Percentiles rank a stretch among this genome's conserved stretches.
Conservation (phyloP, 2,329 filamentous ascomycete genomes). For the Coleophoma eucalyptorum region DNA sequence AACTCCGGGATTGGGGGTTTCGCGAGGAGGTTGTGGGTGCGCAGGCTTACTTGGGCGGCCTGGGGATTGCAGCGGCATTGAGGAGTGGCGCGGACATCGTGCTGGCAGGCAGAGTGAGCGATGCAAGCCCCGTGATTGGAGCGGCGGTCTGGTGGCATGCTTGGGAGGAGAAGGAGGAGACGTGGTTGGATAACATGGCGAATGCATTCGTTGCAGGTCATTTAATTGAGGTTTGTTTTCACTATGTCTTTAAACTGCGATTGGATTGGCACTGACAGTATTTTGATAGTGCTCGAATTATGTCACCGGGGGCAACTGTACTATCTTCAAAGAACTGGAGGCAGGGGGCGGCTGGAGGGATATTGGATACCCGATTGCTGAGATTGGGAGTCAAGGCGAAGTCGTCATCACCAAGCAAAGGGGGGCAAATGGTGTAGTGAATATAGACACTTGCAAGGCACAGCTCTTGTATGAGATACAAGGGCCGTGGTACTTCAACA, state of each 20-base stretch:
- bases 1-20: conserved; percentile 16
- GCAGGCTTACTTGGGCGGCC: conserved; percentile 28
- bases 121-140: conserved; percentile 37
- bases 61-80: conserved; percentile 34
- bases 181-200: conserved; percentile 30
- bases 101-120: conserved; percentile 35
- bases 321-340: conserved; percentile 22
- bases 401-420: conserved; percentile 7
- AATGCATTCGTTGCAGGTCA: conserved; percentile 27
- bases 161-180: conserved; percentile 28
- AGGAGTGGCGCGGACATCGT: conserved; percentile 36
- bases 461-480: conserved; percentile 35
- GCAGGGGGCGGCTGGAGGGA: conserved; percentile 13
- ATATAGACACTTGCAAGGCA: conserved; percentile 22
- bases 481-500: conserved; percentile 28
- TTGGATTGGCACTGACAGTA: neutral
- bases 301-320: conserved; percentile 12
- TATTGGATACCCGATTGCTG: conserved; percentile 16
- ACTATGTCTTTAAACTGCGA: neutral
- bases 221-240: conserved; percentile 15
- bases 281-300: conserved; percentile 15
- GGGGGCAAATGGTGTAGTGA: conserved; percentile 9
- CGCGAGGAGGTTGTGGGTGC: conserved; percentile 9
- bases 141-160: conserved; percentile 36
- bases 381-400: conserved; percentile 5